Evolutionary conservation across 2,329 filamentous ascomycete species (phyloP).

Genomic region (Paecilomyces sp.): DNA sequence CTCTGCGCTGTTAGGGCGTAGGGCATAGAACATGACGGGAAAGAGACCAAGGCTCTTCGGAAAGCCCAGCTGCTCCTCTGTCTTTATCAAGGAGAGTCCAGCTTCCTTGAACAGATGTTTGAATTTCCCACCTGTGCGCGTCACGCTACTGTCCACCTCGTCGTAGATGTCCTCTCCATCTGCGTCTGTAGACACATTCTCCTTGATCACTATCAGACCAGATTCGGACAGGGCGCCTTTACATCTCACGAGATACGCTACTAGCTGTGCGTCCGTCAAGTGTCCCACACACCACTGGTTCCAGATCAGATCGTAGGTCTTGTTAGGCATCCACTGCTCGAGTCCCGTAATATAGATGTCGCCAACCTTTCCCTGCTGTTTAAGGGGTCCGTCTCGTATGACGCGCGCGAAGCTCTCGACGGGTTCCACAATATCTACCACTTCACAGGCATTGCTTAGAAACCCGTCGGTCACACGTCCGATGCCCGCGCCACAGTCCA

Average conservation of each 20-base stretch:
- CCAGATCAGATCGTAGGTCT: constrained; percentile 74
- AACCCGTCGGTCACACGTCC: constrained; percentile 75
- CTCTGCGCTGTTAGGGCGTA: constrained; percentile 44
- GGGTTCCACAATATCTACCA: constrained; percentile 80
- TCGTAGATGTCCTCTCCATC: constrained; percentile 63
- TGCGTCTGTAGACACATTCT: constrained; percentile 60
- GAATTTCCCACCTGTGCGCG: constrained; percentile 68
- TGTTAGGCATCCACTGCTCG: constrained; percentile 57
- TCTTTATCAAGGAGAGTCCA: constrained; percentile 59
- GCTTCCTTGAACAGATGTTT: constrained; percentile 61
- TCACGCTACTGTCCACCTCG: constrained; percentile 68
- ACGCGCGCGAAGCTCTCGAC: constrained; percentile 69
- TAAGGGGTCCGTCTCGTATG: constrained; percentile 38
- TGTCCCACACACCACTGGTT: constrained; percentile 87
- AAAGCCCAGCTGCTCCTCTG: constrained; percentile 67
- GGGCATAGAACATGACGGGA: constrained; percentile 71
- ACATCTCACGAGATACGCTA: constrained; percentile 59
- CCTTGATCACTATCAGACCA: constrained; percentile 63
- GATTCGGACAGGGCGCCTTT: constrained; percentile 38
- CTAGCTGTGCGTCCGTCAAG: constrained; percentile 65
- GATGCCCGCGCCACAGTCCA: constrained; percentile 63
- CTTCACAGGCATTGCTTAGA: constrained; percentile 60
- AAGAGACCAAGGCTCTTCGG: constrained; percentile 55
- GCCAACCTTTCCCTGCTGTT: constrained; percentile 46
- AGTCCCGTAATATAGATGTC: constrained; percentile 65